Base-by-base conservation (phyloP, 352 stramenopile genomes). In the Globisporangium carolinianum region DNA sequence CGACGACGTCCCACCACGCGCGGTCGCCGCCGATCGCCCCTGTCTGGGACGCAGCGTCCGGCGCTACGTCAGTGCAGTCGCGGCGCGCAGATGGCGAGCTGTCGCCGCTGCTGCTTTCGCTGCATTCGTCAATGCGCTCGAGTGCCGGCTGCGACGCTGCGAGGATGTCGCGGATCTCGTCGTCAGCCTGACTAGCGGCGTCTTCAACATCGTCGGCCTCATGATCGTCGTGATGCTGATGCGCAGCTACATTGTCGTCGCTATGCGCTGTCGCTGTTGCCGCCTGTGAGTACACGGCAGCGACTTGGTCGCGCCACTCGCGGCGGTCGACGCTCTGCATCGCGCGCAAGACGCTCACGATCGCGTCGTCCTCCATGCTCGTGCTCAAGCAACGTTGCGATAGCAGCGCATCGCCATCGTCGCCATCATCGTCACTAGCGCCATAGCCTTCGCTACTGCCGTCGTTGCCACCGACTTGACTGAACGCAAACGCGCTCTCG, bases 141-240 rank as follows among this genome's bases (percentile, higher is more conserved):
- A 49, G 32, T 0, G 71, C 24, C 5, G 52, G 56, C 47, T 92
- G 83, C 6, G 83, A 86, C 15, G 77, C 75, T 15, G 77, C 75
- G 35, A 93, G 62, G 42, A 93, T 93, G 43, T 88, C 79, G 2
- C 60, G 51, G 51, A 89, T 87, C 58, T 93, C 83, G 39, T 74
- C 74, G n/a, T 35, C 10, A 2, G 5, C 7, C 1, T 17, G 15
- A 7, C 17, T 15, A 17, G 12, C 17, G 42, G 71, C 68, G 11
- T 46, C 48, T 1, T 67, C 62, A 45, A 68, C 61, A 41, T 43
- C 15, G 35, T 51, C 48, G 24, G 24, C 18, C 3, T 45, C 18
- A 46, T 38, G 15, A 15, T 36, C 14, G 35, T 35, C 24, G 5
- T 15, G 0, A 24, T 24, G 24, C 24, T 24, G 24, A 24, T 24